phyloP scores from a whole-genome alignment of 2,329 filamentous ascomycete genomes.

The Didymellaceae sp. region DNA sequence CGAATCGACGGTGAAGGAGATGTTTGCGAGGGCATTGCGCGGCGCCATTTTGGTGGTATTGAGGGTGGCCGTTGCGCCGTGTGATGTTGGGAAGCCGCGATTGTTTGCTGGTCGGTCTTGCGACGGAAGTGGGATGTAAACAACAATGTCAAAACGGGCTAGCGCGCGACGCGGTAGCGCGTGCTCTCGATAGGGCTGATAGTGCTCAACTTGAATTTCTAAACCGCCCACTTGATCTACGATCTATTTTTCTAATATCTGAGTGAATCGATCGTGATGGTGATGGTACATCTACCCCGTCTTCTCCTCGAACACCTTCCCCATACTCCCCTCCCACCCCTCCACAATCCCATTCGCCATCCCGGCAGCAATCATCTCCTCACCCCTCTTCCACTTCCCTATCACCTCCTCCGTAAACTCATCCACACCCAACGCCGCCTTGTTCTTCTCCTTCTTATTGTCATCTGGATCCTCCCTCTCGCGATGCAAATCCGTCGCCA shows the following conservation, averaged over 20 bases:
- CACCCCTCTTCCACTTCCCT: slow-evolving; percentile 54
- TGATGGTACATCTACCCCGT: too few relatives aligned
- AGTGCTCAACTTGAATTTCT: too few relatives aligned
- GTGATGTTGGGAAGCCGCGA: slow-evolving; percentile 4
- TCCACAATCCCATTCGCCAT: slow-evolving; percentile 51
- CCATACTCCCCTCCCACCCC: slow-evolving; percentile 54
- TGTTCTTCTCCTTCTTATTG: slow-evolving; percentile 65
- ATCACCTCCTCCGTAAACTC: slow-evolving; percentile 62
- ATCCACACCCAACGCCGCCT: slow-evolving; percentile 56
- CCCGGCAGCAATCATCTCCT: slow-evolving; percentile 59
- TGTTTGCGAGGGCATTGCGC: slow-evolving; percentile 38
- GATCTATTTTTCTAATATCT: too few relatives aligned
- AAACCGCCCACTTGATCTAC: too few relatives aligned
- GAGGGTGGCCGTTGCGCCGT: slow-evolving; percentile 8
- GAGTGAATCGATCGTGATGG: too few relatives aligned
- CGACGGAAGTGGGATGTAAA: slow-evolving; percentile 17
- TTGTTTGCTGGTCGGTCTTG: slow-evolving; percentile 9
- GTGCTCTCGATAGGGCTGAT: too few relatives aligned
- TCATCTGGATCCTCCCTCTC: slow-evolving; percentile 63
- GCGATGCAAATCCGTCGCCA: slow-evolving; percentile 62
- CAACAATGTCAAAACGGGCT: slow-evolving; percentile 10
- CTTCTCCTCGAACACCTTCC: slow-evolving; percentile 37
- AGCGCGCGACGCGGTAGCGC: slow-evolving; percentile 8
- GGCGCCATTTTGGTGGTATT: slow-evolving; percentile 39
- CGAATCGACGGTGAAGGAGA: slow-evolving; percentile 50